Conservation (phyloP, 805 yeast species). For the Teunomyces tritomae region DNA sequence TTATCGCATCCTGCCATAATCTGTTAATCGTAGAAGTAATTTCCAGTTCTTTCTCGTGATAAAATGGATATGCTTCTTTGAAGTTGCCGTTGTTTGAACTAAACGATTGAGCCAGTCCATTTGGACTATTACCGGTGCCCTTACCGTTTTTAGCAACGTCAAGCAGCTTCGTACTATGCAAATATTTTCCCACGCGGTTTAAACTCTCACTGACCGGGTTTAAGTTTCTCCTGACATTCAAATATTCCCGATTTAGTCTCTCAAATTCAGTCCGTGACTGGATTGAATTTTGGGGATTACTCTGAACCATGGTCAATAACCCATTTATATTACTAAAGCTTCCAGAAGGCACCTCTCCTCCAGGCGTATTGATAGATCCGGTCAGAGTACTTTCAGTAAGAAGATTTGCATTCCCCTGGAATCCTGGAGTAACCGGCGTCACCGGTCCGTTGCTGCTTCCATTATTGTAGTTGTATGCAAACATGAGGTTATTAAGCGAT, state of each 20-base stretch:
- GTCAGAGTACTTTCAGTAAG: neutral
- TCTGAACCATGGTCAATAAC: conserved; percentile 25
- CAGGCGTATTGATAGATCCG: neutral
- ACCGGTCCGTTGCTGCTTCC: neutral
- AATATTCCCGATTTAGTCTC: conserved; percentile 69
- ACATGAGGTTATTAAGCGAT: conserved; percentile 39
- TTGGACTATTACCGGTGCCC: conserved; percentile 2
- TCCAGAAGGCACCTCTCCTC: conserved; percentile 4
- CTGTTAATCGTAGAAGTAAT: conserved; percentile 21
- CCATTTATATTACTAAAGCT: conserved; percentile 26
- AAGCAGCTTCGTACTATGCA: conserved; percentile 16
- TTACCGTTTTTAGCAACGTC: conserved; percentile 21
- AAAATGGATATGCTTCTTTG: conserved; percentile 32
- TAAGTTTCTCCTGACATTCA: conserved; percentile 62
- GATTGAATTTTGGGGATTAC: conserved; percentile 44
- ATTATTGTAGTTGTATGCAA: conserved; percentile 25
- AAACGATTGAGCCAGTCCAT: conserved; percentile 1
- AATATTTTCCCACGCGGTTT: conserved; percentile 41
- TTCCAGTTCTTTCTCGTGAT: conserved; percentile 31
- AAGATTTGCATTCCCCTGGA: neutral
- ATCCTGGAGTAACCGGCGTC: neutral
- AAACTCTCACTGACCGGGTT: conserved; percentile 71
- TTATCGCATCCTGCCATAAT: conserved; percentile 41
- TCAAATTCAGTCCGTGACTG: conserved; percentile 76
- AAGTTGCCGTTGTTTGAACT: conserved; percentile 26